Percentiles rank a stretch among this genome's conserved stretches.
Evolutionary conservation across 257 asterid genomes (phyloP).

Genomic region (Primulina huaijiensis): DNA sequence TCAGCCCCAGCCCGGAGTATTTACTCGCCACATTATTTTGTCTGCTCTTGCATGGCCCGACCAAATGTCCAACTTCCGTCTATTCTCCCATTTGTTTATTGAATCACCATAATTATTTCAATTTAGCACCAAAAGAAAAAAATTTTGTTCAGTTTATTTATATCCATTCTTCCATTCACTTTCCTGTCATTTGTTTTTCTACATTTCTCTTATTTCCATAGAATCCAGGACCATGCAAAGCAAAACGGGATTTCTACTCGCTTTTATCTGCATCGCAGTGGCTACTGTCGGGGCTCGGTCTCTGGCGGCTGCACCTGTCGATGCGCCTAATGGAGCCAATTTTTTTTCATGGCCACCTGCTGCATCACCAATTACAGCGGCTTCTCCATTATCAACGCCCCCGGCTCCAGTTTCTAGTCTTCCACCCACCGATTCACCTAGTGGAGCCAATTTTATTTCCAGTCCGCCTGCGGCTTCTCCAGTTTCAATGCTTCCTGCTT

Average conservation of each 20-base stretch:
- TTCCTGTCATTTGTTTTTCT: not conserved
- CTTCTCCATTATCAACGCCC: no score
- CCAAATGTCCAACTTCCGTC: not conserved
- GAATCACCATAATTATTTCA: not conserved
- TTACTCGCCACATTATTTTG: not conserved
- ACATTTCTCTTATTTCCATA: not conserved
- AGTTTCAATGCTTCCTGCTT: no score
- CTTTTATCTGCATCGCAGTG: not conserved
- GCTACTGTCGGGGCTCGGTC: not conserved
- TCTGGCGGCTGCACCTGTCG: not conserved
- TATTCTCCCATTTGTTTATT: not conserved
- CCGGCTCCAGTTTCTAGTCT: not conserved
- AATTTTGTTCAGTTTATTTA: not conserved
- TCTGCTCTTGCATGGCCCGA: not conserved
- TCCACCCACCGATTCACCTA: not conserved
- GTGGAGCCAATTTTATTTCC: not conserved
- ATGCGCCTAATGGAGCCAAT: no score
- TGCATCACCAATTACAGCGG: no score
- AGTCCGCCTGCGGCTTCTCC: not conserved
- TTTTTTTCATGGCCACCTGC: no score
- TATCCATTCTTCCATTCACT: not conserved
- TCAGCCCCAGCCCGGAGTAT: not conserved
- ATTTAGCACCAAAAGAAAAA: not conserved
- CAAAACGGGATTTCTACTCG: not conserved
- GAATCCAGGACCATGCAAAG: not conserved